Conservation (phyloP, 257 asterid species). For the Echium plantagineum region DNA sequence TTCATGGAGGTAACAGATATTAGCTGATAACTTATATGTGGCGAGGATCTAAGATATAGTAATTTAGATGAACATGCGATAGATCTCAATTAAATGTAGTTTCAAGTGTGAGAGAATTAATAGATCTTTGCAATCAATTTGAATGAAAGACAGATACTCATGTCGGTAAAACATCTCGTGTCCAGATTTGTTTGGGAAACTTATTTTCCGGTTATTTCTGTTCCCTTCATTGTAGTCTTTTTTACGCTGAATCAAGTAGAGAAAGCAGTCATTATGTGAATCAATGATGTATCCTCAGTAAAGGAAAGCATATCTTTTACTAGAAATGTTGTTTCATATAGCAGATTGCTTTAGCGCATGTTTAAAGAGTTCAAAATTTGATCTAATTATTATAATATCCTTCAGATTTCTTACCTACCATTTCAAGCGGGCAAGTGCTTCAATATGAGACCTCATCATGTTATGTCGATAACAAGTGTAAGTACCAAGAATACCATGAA, state of each 20-base stretch:
- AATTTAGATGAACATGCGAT: background rate
- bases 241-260: too few relatives aligned
- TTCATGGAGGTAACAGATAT: conserved; percentile 68
- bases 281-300: too few relatives aligned
- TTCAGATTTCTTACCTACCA: conserved; percentile 41
- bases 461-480: conserved; percentile 42
- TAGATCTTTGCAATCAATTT: too few relatives aligned
- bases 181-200: too few relatives aligned
- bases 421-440: conserved; percentile 56
- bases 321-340: background rate
- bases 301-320: background rate
- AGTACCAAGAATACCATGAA: conserved; percentile 42
- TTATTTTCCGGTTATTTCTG: too few relatives aligned
- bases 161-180: too few relatives aligned
- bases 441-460: conserved; percentile 62
- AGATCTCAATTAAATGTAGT: background rate
- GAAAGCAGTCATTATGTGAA: too few relatives aligned
- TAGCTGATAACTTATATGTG: background rate
- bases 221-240: too few relatives aligned
- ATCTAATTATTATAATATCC: background rate
- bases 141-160: too few relatives aligned
- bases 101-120: too few relatives aligned
- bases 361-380: background rate
- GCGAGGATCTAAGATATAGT: background rate
- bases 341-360: background rate